Percentiles rank a stretch among this genome's conserved stretches.
These are phyloP conservation scores for Priceomyces haplophilus DNA, from an alignment of 805 yeast genomes.

Conservation along the genomic window DNA sequence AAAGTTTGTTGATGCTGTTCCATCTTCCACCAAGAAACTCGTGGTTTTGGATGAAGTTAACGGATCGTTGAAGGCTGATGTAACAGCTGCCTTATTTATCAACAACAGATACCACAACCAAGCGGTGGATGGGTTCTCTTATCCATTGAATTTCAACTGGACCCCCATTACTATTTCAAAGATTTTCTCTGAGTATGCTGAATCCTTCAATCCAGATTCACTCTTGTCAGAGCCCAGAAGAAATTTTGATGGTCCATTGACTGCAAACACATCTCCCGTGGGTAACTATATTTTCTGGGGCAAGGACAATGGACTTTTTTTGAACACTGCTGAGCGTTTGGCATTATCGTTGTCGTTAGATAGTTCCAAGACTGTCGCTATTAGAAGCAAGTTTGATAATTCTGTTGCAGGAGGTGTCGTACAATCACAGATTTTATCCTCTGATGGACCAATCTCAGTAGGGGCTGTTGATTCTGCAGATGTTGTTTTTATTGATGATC, in stretches of 20 bases:
- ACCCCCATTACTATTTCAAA: conserved; percentile 51
- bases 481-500: conserved; percentile 60
- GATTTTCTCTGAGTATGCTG: conserved; percentile 43
- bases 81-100: conserved; percentile 66
- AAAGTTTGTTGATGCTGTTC: conserved; percentile 58
- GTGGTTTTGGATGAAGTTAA: conserved; percentile 62
- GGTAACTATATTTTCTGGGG: conserved; percentile 62
- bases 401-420: conserved; percentile 68
- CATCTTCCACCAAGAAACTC: conserved; percentile 54
- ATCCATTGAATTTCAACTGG: conserved; percentile 54
- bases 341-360: conserved; percentile 70
- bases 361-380: conserved; percentile 47
- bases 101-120: conserved; percentile 39
- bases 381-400: conserved; percentile 72
- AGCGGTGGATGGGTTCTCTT: conserved; percentile 50
- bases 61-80: conserved; percentile 56
- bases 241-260: conserved; percentile 18
- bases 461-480: conserved; percentile 55
- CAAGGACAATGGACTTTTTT: conserved; percentile 56
- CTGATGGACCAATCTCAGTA: conserved; percentile 8
- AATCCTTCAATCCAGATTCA: conserved; percentile 23
- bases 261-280: conserved; percentile 42
- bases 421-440: conserved; percentile 58
- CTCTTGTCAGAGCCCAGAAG: conserved; percentile 16
- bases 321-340: conserved; percentile 57